Evolutionary conservation across 371 early-diverging fungal genomes (phyloP).

Genomic region (Mucor plumbeus): DNA sequence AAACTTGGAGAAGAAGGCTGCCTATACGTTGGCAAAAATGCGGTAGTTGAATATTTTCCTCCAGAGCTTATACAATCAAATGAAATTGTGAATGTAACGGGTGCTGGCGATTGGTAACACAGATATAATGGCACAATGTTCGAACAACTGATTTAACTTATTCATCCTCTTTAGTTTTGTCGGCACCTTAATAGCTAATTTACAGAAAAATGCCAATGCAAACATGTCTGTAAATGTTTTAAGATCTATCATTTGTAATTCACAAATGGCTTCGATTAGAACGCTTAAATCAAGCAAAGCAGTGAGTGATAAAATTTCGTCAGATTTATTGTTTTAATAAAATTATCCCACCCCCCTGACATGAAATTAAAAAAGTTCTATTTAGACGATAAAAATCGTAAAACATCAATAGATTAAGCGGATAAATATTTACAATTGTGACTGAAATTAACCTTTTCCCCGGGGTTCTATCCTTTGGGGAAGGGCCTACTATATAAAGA

Average conservation of each 20-base stretch:
- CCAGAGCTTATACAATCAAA: conserved; percentile 40
- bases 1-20: conserved; percentile 65
- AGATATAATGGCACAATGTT: background rate
- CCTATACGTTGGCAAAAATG: conserved; percentile 35
- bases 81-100: conserved; percentile 65
- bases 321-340: conserved; percentile 16
- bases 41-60: conserved; percentile 38
- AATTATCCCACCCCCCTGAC: conserved; percentile 11
- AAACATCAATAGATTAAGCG: conserved; percentile 7
- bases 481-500: background rate
- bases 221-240: conserved; percentile 16
- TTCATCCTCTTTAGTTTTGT: conserved; percentile 41
- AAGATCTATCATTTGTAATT: conserved; percentile 30
- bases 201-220: conserved; percentile 20
- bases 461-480: conserved; percentile 9
- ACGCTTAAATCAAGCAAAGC: conserved; percentile 47
- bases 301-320: conserved; percentile 31
- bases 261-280: conserved; percentile 41
- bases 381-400: background rate
- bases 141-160: background rate
- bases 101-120: conserved; percentile 75
- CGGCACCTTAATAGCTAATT: conserved; percentile 47
- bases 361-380: background rate
- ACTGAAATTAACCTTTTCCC: conserved; percentile 8
- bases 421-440: conserved; percentile 16